Percentiles rank a stretch among this genome's conserved stretches.
Evolutionary conservation across 768 basidiomycete species (phyloP).

Genomic region (Pleurotus tuoliensis): DNA sequence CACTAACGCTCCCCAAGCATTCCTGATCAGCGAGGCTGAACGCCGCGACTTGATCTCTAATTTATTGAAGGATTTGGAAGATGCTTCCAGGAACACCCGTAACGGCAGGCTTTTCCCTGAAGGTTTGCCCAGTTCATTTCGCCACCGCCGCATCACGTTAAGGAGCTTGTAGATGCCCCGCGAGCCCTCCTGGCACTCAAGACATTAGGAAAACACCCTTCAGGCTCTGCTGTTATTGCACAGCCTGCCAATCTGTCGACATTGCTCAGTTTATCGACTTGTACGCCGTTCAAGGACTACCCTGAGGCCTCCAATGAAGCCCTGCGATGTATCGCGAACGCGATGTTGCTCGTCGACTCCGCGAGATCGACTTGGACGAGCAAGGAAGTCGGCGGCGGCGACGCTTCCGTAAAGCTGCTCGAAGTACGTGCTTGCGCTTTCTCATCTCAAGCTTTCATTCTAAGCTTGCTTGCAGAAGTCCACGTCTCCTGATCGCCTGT

Average conservation of each 20-base stretch:
- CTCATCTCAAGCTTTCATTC: conserved; percentile 3
- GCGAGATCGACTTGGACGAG: conserved; percentile 56
- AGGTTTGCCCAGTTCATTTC: not conserved
- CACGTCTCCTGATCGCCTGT: conserved; percentile 56
- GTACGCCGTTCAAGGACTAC: conserved; percentile 48
- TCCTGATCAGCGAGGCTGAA: conserved; percentile 1
- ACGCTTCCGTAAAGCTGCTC: conserved; percentile 48
- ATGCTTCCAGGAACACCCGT: not conserved
- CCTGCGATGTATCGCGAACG: conserved; percentile 75
- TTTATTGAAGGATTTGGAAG: conserved; percentile 6
- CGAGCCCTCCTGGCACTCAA: conserved; percentile 71
- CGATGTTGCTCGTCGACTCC: conserved; percentile 63
- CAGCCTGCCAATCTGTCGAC: conserved; percentile 50
- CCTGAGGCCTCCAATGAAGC: conserved; percentile 64
- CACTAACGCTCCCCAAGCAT: not conserved
- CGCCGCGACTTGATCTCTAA: conserved; percentile 6
- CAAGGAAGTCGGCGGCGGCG: conserved; percentile 62
- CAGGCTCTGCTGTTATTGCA: conserved; percentile 62
- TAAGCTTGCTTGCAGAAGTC: conserved; percentile 47
- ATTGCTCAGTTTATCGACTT: conserved; percentile 44
- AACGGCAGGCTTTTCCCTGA: conserved; percentile 3
- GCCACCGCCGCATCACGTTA: conserved; percentile 1
- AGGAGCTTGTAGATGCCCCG: conserved; percentile 48
- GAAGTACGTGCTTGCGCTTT: conserved; percentile 39
- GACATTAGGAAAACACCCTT: conserved; percentile 64